Conservation (phyloP, 108 stramenopile genomes). For the Stephanodiscus triporus region DNA sequence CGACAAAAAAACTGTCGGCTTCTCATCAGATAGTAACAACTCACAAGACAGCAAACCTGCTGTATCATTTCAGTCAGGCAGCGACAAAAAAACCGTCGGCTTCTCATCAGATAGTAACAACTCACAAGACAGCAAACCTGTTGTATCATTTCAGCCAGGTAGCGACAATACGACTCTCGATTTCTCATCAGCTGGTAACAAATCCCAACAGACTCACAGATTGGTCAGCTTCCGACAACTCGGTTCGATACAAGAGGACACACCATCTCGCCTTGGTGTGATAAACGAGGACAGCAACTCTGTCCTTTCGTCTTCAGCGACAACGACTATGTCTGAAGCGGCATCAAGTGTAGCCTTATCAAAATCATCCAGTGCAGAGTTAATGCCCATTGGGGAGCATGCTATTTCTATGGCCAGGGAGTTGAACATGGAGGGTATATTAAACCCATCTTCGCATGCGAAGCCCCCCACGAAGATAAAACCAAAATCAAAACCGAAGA, state of each 20-base stretch:
- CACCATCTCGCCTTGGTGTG: not conserved
- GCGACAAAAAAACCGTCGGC: not conserved
- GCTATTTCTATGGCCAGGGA: conserved; percentile 40
- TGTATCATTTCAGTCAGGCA: not conserved
- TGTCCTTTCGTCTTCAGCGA: not conserved
- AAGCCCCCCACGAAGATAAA: not conserved
- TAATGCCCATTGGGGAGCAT: conserved; percentile 27
- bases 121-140: not conserved
- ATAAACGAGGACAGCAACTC: conserved; percentile 9
- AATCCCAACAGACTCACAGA: not conserved
- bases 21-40: not conserved
- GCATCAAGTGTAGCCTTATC: not conserved
- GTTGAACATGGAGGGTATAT: conserved; percentile 6
- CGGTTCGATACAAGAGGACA: conserved; percentile 19
- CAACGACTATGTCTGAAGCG: not conserved
- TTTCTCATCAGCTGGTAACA: not conserved
- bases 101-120: not conserved
- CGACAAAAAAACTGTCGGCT: conserved; percentile 6
- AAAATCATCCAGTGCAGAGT: not conserved
- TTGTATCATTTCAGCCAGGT: conserved; percentile 3
- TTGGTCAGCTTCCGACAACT: not conserved
- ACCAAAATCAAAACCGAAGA: not conserved
- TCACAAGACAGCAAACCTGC: not conserved
- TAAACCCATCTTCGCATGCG: not conserved
- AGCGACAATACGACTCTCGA: not conserved